Evolutionary conservation across 768 basidiomycete genomes (phyloP).

Genomic region (Psilocybe cubensis): DNA sequence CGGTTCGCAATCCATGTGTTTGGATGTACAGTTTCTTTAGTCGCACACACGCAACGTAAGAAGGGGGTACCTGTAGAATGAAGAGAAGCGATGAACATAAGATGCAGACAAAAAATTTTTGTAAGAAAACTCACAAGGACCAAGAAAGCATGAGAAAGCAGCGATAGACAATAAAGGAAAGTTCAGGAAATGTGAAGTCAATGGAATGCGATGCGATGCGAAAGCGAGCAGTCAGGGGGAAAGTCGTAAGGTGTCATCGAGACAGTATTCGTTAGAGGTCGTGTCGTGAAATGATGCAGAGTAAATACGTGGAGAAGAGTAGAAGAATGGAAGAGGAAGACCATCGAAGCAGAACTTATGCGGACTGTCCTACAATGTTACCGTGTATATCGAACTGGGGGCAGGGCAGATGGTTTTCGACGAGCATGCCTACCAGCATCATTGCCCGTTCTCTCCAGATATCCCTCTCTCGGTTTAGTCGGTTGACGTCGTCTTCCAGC

Average conservation of each 20-base stretch:
- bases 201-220: not conserved
- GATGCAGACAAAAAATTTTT: not conserved
- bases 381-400: conserved; percentile 46
- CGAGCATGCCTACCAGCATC: conserved; percentile 54
- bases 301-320: not conserved
- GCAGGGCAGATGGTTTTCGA: conserved; percentile 58
- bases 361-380: not conserved
- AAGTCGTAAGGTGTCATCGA: not conserved
- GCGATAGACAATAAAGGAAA: not conserved
- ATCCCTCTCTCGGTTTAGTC: conserved; percentile 60
- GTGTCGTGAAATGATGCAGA: not conserved
- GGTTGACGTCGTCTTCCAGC: conserved; percentile 60
- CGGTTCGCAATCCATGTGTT: not conserved
- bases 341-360: not conserved
- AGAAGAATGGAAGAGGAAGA: not conserved
- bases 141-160: not conserved
- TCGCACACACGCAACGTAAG: not conserved
- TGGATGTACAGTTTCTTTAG: not conserved
- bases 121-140: not conserved
- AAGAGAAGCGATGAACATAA: not conserved
- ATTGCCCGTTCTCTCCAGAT: conserved; percentile 62
- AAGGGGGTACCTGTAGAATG: not conserved
- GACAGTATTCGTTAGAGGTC: not conserved
- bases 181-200: not conserved
- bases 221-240: not conserved